Conservation (phyloP, 176 grass and related monocot species). For the Phoenix roebelenii region DNA sequence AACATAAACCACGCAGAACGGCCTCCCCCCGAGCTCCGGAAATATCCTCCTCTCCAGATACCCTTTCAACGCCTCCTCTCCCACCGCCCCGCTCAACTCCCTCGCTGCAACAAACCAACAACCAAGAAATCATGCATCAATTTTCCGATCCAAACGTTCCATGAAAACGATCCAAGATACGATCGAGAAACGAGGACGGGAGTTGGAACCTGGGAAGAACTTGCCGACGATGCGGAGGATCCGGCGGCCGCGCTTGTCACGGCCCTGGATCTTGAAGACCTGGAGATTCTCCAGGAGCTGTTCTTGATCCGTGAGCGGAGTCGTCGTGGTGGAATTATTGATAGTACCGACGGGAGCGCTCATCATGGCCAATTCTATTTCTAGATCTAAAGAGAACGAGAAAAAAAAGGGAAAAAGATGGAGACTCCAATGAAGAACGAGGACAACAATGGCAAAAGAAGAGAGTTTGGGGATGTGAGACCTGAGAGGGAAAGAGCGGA, state of each 20-base stretch:
- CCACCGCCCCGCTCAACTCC: slow-evolving; percentile 36
- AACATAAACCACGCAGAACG: slow-evolving; percentile 67
- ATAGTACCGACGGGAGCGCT: no score
- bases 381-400: no score
- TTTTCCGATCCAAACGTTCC: neutral
- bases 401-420: no score
- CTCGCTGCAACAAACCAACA: slow-evolving; percentile 26
- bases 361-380: no score
- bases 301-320: slow-evolving; percentile 9
- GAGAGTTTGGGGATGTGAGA: no score
- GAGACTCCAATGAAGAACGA: no score
- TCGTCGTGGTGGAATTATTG: no score
- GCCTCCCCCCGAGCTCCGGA: slow-evolving; percentile 30
- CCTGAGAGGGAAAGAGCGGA: no score
- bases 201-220: slow-evolving; percentile 46
- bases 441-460: no score
- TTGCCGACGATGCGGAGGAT: slow-evolving; percentile 78
- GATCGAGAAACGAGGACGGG: neutral
- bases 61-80: slow-evolving; percentile 35
- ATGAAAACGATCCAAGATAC: neutral
- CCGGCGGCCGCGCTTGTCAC: slow-evolving; percentile 42
- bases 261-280: slow-evolving; percentile 53
- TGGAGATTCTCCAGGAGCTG: slow-evolving; percentile 44
- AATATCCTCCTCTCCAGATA: slow-evolving; percentile 39
- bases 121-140: neutral